Percentiles rank a stretch among this genome's conserved stretches.
Conservation (phyloP, 306 rosid species). For the Ziziphus jujuba region DNA sequence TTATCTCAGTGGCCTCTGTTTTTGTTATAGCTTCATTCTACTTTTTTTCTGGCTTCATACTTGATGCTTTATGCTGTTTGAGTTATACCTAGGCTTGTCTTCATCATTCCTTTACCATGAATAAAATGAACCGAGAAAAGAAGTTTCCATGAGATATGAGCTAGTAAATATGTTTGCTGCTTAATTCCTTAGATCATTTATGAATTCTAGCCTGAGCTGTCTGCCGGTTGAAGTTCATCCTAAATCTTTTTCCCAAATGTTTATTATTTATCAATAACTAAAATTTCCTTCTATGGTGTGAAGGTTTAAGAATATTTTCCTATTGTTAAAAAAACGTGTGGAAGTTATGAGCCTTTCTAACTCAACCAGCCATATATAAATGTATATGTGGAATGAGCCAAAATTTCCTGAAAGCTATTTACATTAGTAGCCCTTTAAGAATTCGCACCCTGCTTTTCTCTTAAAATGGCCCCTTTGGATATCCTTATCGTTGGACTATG, state of each 20-base stretch:
- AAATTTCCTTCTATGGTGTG: slow-evolving; percentile 1
- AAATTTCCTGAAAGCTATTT: slow-evolving; percentile 2
- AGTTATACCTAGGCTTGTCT: neutral
- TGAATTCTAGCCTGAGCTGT: neutral
- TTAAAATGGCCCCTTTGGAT: neutral
- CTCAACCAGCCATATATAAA: neutral
- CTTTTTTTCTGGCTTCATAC: neutral
- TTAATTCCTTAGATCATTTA: neutral
- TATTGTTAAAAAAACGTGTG: neutral
- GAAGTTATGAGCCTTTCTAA: slow-evolving; percentile 6
- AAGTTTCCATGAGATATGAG: neutral
- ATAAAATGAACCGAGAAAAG: neutral
- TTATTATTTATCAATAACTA: neutral
- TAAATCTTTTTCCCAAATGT: neutral
- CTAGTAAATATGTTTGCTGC: neutral
- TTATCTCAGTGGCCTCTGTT: neutral
- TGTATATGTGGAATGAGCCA: neutral
- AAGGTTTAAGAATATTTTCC: neutral
- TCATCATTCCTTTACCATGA: neutral
- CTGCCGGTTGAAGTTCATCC: slow-evolving; percentile 10
- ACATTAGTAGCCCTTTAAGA: neutral
- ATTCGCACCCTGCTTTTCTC: neutral
- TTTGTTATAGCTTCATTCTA: neutral
- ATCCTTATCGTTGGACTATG: slow-evolving; percentile 5
- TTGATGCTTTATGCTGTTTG: neutral